phyloP scores from a whole-genome alignment of 495 filamentous ascomycete genomes.

The Neurospora tetrasperma region DNA sequence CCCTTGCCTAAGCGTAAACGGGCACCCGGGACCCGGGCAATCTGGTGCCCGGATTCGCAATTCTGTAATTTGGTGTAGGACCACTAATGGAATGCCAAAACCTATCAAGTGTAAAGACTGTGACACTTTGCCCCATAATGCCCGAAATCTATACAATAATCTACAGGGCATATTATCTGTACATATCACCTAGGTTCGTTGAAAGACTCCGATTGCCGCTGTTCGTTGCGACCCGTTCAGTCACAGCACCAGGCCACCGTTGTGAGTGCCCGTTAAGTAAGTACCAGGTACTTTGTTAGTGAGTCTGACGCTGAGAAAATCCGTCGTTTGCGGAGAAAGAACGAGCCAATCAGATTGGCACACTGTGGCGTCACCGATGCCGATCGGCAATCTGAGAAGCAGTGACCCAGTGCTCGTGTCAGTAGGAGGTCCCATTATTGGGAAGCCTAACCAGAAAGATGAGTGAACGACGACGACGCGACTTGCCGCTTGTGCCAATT shows the following conservation, averaged over 20 bases:
- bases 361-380: constrained; percentile 13
- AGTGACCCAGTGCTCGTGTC: neutral
- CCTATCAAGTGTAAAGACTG: too few species aligned
- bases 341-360: constrained; percentile 3
- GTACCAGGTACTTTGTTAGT: neutral
- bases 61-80: too few species aligned
- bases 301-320: neutral
- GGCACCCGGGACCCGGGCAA: too few species aligned
- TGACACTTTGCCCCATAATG: too few species aligned
- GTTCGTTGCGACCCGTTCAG: neutral
- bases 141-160: too few species aligned
- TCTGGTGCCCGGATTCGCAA: too few species aligned
- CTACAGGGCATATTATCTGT: too few species aligned
- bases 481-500: neutral
- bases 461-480: neutral
- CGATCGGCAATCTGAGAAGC: constrained; percentile 11
- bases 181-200: too few species aligned
- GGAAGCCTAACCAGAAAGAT: neutral
- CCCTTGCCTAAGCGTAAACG: too few species aligned
- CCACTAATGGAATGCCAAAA: too few species aligned
- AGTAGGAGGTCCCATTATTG: neutral
- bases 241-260: neutral
- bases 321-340: neutral
- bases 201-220: too few species aligned
- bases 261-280: neutral